Base-by-base conservation (phyloP, 495 filamentous ascomycete genomes). In the Tetracladium setigerum region DNA sequence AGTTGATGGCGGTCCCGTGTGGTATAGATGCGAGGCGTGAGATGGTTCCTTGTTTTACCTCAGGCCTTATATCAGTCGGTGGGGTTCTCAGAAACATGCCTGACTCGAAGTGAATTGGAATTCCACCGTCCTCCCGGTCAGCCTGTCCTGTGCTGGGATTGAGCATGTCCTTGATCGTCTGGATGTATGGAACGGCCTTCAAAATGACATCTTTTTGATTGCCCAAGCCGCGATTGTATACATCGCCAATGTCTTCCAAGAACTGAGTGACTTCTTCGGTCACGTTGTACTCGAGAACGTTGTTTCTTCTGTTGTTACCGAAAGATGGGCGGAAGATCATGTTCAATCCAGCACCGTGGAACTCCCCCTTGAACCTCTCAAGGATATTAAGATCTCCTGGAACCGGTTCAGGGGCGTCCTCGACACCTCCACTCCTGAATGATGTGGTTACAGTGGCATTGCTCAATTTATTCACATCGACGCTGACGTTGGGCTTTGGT, bases 231-330 rank as follows among this genome's bases (percentile, higher is more conserved):
- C 43, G 43, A 16, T 46, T 46, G 31, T 6, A 24, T 9, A 46
- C 13, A 13, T 46, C 43, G 14, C 43, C 43, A 37, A 46, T 36
- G 13, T 46, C 43, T 10, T 36, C 33, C 43, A 46, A 46, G 33
- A 46, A 46, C 14, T 36, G 31, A 14, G 18, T 46, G 43, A 13
- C 16, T 31, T 46, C 43, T 36, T 36, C 31, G 18, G 43, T 46
- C 43, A 46, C 43, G 43, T 46, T 46, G 32, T 46, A 46, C 43
- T 46, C 43, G 9, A 46, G 33, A 36, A 46, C 33, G 33, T 46
- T 46, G 31, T 46, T 37, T 31, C 43, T 36, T 37, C 31, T 37
- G 18, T 24, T 30, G 14, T 36, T 36, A 36, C 33, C 43, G 14
- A 22, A 46, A 16, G 43, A 46, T 37, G 43, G 43, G 17, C 43